Evolutionary conservation across 139 green algal genomes (phyloP), one percentile per base, ranked within the genome.

Genomic region (Chlamydomonas schloesseri): DNA sequence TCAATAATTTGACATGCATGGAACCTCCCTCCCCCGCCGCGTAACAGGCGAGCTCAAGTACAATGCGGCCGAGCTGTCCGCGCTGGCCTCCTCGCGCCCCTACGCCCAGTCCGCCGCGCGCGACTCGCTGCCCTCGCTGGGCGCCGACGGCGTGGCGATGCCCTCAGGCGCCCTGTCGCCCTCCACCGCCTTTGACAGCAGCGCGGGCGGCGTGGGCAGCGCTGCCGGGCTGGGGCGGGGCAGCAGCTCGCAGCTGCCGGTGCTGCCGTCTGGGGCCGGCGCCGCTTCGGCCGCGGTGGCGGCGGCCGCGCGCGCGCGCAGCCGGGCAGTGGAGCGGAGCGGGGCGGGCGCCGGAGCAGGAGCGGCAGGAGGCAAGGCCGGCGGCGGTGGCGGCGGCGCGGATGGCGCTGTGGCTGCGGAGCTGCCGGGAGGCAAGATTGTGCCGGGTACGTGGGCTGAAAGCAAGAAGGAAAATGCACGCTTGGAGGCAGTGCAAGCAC

Each of bases 11-110:
- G n/a, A n/a, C n/a, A n/a, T n/a, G n/a, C n/a, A n/a, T n/a, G n/a
- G n/a, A n/a, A n/a, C n/a, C n/a, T n/a, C n/a, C n/a, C n/a, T n/a
- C n/a, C n/a, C n/a, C n/a, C n/a, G n/a, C n/a, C n/a, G n/a, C n/a
- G n/a, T n/a, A n/a, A n/a, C 73, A 88, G 58, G 68, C 50, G 86
- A 90, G 69, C 70, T 92, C 37, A 80, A 77, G 17, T 92, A 92
- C 72, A 88, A 92, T 58, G 81, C 86, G 24, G 89, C 89, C 1
- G 81, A 92, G 86, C 82, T 92, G 65, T 83, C 89, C 26, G 89
- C 89, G 20, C 70, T 92, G n/a, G 89, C 86, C 31, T 86, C 69
- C 29, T 87, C 76, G 42, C 78, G 83, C n/a, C 89, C 89, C 1
- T 89, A 84, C 65, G 53, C 87, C n/a, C 80, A 78, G 34, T 69